These are phyloP conservation scores for Linnemannia elongata DNA, from an alignment of 192 early-diverging fungal genomes.

Conservation along the genomic window DNA sequence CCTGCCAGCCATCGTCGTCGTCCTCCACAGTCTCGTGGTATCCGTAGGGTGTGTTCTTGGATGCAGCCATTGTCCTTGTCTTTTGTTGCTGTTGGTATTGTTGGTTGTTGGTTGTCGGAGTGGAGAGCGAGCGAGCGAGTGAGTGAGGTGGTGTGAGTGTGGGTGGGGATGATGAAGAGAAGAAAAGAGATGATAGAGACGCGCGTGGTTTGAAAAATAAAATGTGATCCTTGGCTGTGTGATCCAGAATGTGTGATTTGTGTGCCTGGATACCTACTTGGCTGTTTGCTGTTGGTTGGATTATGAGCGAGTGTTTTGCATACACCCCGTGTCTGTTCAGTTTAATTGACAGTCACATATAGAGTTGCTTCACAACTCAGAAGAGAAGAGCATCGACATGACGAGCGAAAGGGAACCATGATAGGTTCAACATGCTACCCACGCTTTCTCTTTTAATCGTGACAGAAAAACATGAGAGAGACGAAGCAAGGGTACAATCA, in stretches of 20 bases:
- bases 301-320: too few relatives aligned
- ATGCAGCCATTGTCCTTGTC: not conserved
- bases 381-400: too few relatives aligned
- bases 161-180: not conserved
- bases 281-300: too few relatives aligned
- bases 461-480: too few relatives aligned
- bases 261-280: not conserved
- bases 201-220: not conserved
- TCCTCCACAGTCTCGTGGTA: conserved; percentile 34
- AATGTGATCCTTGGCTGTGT: not conserved
- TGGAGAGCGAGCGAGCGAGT: not conserved
- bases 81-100: not conserved
- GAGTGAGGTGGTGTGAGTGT: not conserved
- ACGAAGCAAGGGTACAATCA: too few relatives aligned
- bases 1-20: conserved; percentile 50
- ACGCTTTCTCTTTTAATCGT: too few relatives aligned
- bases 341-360: too few relatives aligned
- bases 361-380: too few relatives aligned
- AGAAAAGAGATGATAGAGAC: not conserved
- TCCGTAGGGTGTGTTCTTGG: conserved; percentile 12
- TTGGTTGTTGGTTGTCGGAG: not conserved
- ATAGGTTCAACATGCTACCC: too few relatives aligned
- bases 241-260: not conserved
- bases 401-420: too few relatives aligned
- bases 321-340: too few relatives aligned